Evolutionary conservation across 768 basidiomycete species (phyloP).

Genomic region (Astraeus odoratus): DNA sequence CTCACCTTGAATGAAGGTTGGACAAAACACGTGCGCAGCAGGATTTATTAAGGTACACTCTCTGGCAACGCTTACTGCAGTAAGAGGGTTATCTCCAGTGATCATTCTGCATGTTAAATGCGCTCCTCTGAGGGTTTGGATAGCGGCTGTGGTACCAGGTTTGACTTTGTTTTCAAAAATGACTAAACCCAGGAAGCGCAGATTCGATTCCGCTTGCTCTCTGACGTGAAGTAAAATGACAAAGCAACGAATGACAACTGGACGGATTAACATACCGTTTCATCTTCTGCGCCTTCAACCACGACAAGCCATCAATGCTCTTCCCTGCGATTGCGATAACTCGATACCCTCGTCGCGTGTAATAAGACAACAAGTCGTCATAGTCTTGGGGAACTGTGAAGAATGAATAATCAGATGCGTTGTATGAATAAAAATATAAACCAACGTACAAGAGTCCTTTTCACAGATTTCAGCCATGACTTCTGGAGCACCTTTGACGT

Average conservation of each 20-base stretch:
- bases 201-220: slow-evolving; percentile 87
- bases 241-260: slow-evolving; percentile 1
- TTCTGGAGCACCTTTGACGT: slow-evolving; percentile 99
- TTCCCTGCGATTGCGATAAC: slow-evolving; percentile 98
- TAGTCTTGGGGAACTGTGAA: slow-evolving; percentile 87
- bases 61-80: slow-evolving; percentile 93
- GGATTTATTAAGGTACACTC: slow-evolving; percentile 89
- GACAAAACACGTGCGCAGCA: slow-evolving; percentile 83
- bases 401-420: slow-evolving; percentile 7
- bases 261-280: slow-evolving; percentile 77
- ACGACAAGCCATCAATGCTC: slow-evolving; percentile 86
- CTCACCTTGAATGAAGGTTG: slow-evolving; percentile 68
- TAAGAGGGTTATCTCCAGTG: slow-evolving; percentile 95
- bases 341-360: slow-evolving; percentile 93
- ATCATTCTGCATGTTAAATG: slow-evolving; percentile 97
- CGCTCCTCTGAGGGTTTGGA: slow-evolving; percentile 80
- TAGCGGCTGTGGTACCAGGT: slow-evolving; percentile 82
- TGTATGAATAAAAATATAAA: neutral
- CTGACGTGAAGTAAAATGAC: slow-evolving; percentile 33
- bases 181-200: slow-evolving; percentile 89
- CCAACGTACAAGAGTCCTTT: slow-evolving; percentile 72
- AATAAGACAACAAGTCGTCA: slow-evolving; percentile 92
- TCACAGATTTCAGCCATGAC: slow-evolving; percentile 96
- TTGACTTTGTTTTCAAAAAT: slow-evolving; percentile 99
- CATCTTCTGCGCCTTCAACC: slow-evolving; percentile 96